These are phyloP conservation scores for Tricholomella constricta DNA, from an alignment of 768 basidiomycete genomes.

Conservation along the genomic window DNA sequence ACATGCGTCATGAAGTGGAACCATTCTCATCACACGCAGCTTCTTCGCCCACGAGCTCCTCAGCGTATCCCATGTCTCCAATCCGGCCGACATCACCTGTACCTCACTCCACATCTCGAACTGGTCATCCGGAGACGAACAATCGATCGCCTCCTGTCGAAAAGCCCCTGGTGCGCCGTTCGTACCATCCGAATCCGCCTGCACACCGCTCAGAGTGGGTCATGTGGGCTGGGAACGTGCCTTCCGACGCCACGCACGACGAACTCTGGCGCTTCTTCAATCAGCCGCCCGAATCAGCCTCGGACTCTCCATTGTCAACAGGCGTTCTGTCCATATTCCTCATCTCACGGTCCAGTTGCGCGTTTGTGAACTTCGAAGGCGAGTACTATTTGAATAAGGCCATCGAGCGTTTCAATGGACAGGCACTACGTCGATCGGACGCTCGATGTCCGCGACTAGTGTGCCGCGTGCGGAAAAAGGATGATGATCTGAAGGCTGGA, in stretches of 20 bases:
- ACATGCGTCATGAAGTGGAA: slow-evolving; percentile 28
- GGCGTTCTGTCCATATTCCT: slow-evolving; percentile 88
- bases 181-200: slow-evolving; percentile 73
- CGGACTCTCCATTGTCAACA: slow-evolving; percentile 20
- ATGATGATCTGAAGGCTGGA: slow-evolving; percentile 86
- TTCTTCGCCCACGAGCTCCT: slow-evolving; percentile 21
- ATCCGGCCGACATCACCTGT: slow-evolving; percentile 4
- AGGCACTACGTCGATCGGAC: slow-evolving; percentile 68
- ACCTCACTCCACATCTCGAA: slow-evolving; percentile 4
- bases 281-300: slow-evolving; percentile 18
- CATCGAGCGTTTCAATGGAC: slow-evolving; percentile 73
- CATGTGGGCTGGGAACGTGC: slow-evolving; percentile 96
- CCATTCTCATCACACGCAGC: slow-evolving; percentile 15
- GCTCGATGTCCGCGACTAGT: slow-evolving; percentile 75
- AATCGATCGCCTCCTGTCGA: slow-evolving; percentile 19
- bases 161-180: slow-evolving; percentile 43
- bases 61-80: slow-evolving; percentile 15
- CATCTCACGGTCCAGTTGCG: slow-evolving; percentile 93
- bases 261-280: slow-evolving; percentile 89
- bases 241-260: slow-evolving; percentile 77
- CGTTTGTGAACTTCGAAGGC: slow-evolving; percentile 86
- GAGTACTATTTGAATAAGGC: slow-evolving; percentile 64
- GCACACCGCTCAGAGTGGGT: slow-evolving; percentile 86
- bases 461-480: slow-evolving; percentile 76
- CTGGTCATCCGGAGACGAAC: slow-evolving; percentile 10